Conservation (phyloP, 768 basidiomycete species). For the Mycena albidolilacea region DNA sequence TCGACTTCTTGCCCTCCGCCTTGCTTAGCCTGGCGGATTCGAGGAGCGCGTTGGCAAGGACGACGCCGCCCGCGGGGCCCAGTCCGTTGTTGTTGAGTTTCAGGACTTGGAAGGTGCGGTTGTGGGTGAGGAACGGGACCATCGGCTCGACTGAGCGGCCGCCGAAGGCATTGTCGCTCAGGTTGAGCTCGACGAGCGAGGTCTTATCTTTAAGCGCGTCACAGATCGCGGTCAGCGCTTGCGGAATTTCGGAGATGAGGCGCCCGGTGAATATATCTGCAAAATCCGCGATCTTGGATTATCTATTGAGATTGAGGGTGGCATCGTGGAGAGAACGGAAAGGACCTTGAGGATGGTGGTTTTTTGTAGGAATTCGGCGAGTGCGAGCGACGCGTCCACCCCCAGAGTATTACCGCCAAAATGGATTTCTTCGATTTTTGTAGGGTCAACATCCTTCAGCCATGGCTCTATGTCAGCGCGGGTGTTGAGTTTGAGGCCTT, state of each 20-base stretch:
- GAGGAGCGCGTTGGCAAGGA: constrained; percentile 87
- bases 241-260: constrained; percentile 95
- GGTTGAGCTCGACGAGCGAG: constrained; percentile 88
- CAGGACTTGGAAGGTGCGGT: constrained; percentile 86
- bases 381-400: constrained; percentile 87
- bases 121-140: constrained; percentile 88
- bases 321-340: constrained; percentile 16
- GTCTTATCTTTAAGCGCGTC: constrained; percentile 86
- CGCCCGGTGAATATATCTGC: constrained; percentile 99
- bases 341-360: constrained; percentile 80
- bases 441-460: constrained; percentile 75
- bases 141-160: constrained; percentile 95
- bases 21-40: constrained; percentile 81
- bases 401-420: constrained; percentile 96
- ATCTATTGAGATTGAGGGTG: constrained; percentile 18
- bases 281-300: constrained; percentile 88
- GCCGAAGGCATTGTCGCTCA: constrained; percentile 97
- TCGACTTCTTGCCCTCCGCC: constrained; percentile 76
- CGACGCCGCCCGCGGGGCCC: constrained; percentile 88
- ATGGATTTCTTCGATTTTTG: constrained; percentile 87
- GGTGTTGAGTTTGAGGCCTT: constrained; percentile 86
- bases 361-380: constrained; percentile 83
- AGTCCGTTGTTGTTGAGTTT: constrained; percentile 98
- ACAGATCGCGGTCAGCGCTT: constrained; percentile 89
- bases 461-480: constrained; percentile 82